phyloP scores from a whole-genome alignment of 176 grass and related monocot species.

The Cocos nucifera region DNA sequence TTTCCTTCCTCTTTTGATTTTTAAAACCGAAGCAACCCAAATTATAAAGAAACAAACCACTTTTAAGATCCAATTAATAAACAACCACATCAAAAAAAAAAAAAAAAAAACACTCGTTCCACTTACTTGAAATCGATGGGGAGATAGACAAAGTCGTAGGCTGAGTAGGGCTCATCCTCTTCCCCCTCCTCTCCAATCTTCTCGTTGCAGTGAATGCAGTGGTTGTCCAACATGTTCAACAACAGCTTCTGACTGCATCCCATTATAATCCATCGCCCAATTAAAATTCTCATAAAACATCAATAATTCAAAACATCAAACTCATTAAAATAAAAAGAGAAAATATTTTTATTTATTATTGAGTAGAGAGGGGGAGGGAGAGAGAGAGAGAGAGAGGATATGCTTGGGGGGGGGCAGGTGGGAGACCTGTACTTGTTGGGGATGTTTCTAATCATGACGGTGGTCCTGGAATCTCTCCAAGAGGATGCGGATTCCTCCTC shows the following conservation, averaged over 20 bases:
- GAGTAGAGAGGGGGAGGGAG: too few relatives aligned
- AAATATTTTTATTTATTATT: too few relatives aligned
- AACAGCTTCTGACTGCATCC: conserved; percentile 80
- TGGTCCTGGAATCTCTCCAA: conserved; percentile 66
- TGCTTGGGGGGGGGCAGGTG: too few relatives aligned
- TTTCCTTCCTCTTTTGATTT: not conserved
- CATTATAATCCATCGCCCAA: too few relatives aligned
- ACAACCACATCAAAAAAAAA: not conserved
- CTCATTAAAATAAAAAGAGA: too few relatives aligned
- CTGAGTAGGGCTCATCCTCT: conserved; percentile 50
- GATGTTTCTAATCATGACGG: conserved; percentile 98
- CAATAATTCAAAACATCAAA: too few relatives aligned
- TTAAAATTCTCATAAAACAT: too few relatives aligned
- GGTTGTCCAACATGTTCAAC: conserved; percentile 92
- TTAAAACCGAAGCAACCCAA: too few relatives aligned
- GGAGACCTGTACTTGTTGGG: conserved; percentile 98
- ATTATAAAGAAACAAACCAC: too few relatives aligned
- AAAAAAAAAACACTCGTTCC: conserved; percentile 1
- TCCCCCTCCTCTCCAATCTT: conserved; percentile 33
- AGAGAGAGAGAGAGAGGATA: not conserved
- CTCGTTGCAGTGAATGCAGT: conserved; percentile 88
- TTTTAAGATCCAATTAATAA: too few relatives aligned
- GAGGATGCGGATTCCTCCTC: conserved; percentile 2
- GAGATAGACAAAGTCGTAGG: conserved; percentile 99
- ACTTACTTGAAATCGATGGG: conserved; percentile 99